Percentiles rank a stretch among this genome's conserved stretches.
Conservation (phyloP, 371 early-diverging fungal species). For the Circinella minor region DNA sequence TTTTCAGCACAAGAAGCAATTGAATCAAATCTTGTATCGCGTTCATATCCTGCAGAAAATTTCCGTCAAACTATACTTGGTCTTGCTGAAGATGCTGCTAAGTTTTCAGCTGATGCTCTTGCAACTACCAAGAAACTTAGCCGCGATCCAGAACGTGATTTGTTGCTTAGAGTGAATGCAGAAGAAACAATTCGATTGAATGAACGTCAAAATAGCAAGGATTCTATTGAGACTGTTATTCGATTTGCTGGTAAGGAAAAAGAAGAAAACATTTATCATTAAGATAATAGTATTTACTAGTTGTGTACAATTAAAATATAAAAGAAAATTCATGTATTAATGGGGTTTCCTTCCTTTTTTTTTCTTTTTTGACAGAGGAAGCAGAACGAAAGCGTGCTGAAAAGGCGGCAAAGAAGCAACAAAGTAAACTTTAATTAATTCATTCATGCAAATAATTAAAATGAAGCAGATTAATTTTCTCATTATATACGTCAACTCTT, state of each 20-base stretch:
- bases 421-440: neutral
- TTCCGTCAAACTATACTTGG: conserved; percentile 53
- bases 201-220: conserved; percentile 29
- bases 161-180: conserved; percentile 47
- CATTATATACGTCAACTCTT: no score
- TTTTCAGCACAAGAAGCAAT: conserved; percentile 58
- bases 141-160: conserved; percentile 44
- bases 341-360: neutral
- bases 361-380: neutral
- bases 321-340: neutral
- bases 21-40: conserved; percentile 49
- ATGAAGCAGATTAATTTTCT: no score
- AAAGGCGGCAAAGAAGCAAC: neutral
- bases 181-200: conserved; percentile 44
- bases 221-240: conserved; percentile 32
- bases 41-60: conserved; percentile 50
- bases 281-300: no score
- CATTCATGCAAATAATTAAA: no score
- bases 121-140: conserved; percentile 57
- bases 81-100: conserved; percentile 53
- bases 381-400: conserved; percentile 1
- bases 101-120: conserved; percentile 57
- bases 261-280: neutral
- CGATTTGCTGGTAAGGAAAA: conserved; percentile 35
- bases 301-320: no score